Conservation (phyloP, 2,329 filamentous ascomycete species). For the Pezicula carpinea region DNA sequence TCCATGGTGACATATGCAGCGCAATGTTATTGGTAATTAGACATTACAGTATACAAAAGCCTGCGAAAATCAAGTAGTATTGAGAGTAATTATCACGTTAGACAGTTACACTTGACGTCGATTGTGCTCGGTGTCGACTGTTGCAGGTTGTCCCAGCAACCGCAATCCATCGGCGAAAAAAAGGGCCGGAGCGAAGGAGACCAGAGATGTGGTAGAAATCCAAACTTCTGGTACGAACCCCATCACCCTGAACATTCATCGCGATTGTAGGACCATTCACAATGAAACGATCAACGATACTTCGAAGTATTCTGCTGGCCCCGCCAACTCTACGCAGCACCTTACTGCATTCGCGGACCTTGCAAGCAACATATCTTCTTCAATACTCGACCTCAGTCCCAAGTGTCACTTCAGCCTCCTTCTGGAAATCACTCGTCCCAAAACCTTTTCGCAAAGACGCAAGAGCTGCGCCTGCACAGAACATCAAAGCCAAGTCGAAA, state of each 20-base stretch:
- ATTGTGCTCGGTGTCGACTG: no score
- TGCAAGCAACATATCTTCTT: constrained; percentile 9
- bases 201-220: no score
- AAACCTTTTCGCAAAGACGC: constrained; percentile 52
- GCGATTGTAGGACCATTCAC: not conserved
- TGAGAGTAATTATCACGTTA: not conserved
- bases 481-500: constrained; percentile 44
- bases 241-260: no score
- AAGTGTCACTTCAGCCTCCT: constrained; percentile 30
- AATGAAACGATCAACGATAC: constrained; percentile 19
- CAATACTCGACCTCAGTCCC: constrained; percentile 33
- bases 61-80: constrained; percentile 9
- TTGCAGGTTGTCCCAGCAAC: no score
- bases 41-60: constrained; percentile 31
- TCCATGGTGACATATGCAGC: constrained; percentile 31
- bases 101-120: no score
- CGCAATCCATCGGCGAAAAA: no score
- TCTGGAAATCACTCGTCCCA: constrained; percentile 68
- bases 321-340: constrained; percentile 19
- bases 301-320: constrained; percentile 19
- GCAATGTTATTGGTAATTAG: constrained; percentile 24
- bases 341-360: constrained; percentile 10
- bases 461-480: constrained; percentile 32
- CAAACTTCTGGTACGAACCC: no score
- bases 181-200: no score